Conservation (phyloP, 352 stramenopile genomes). For the Bremia lactucae region DNA sequence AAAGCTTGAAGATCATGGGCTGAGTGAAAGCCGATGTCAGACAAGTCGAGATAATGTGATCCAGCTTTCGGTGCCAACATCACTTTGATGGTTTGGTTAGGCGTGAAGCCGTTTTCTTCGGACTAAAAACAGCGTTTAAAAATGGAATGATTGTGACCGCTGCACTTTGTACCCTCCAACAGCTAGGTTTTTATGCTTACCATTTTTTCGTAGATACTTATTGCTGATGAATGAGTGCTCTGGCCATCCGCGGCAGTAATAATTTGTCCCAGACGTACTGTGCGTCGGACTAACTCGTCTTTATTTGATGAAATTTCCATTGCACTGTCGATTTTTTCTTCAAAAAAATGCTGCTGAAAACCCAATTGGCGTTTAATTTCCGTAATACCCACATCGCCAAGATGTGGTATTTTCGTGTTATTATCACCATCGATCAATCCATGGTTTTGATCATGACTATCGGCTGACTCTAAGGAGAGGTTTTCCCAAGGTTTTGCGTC, state of each 20-base stretch:
- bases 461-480: slow-evolving; percentile 27
- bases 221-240: slow-evolving; percentile 11
- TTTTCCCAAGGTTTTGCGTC: slow-evolving; percentile 42
- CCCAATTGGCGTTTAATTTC: slow-evolving; percentile 63
- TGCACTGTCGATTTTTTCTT: slow-evolving; percentile 14
- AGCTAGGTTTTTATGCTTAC: slow-evolving; percentile 8
- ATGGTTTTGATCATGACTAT: slow-evolving; percentile 1
- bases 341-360: slow-evolving; percentile 22
- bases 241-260: slow-evolving; percentile 1
- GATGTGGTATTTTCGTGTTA: not conserved
- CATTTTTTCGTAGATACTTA: slow-evolving; percentile 29
- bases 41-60: slow-evolving; percentile 35
- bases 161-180: not conserved
- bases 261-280: not conserved
- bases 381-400: slow-evolving; percentile 35
- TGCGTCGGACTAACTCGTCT: slow-evolving; percentile 18
- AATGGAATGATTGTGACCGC: too few relatives aligned
- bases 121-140: too few relatives aligned
- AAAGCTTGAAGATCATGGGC: slow-evolving; percentile 41
- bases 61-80: slow-evolving; percentile 28
- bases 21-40: slow-evolving; percentile 40
- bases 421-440: not conserved
- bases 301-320: slow-evolving; percentile 11
- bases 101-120: slow-evolving; percentile 24
- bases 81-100: slow-evolving; percentile 31